These are phyloP conservation scores for Isabelozyma pseudorhagii DNA, from an alignment of 805 yeast genomes.

Conservation along the genomic window DNA sequence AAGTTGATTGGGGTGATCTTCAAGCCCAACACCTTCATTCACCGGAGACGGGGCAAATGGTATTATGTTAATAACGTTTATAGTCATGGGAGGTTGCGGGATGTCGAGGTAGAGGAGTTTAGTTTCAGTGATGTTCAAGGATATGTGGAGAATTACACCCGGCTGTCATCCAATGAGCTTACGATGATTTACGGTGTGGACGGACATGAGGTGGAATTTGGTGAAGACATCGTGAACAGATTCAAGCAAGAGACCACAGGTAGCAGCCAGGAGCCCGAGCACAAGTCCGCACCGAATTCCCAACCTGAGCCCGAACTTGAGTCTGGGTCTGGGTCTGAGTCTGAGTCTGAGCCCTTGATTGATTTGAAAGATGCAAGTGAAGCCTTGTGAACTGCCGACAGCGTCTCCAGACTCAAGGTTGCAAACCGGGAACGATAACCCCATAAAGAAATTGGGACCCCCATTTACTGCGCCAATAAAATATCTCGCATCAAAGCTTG, in stretches of 20 bases:
- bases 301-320: too few relatives aligned
- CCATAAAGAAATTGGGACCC: too few relatives aligned
- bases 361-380: too few relatives aligned
- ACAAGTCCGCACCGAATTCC: too few relatives aligned
- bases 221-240: neutral
- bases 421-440: too few relatives aligned
- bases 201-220: constrained; percentile 1
- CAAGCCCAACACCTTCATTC: constrained; percentile 28
- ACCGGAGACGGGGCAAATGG: constrained; percentile 20
- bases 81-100: constrained; percentile 8
- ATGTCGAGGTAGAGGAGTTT: constrained; percentile 15
- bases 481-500: too few relatives aligned
- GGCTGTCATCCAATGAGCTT: constrained; percentile 7
- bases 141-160: constrained; percentile 11
- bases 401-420: too few relatives aligned
- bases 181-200: constrained; percentile 17
- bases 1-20: constrained; percentile 27
- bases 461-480: too few relatives aligned
- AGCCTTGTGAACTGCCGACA: too few relatives aligned
- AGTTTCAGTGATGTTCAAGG: constrained; percentile 15
- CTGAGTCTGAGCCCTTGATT: too few relatives aligned
- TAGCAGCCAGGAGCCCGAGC: too few relatives aligned
- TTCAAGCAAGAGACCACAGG: neutral
- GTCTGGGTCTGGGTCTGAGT: too few relatives aligned
- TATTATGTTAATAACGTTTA: constrained; percentile 11